These are phyloP conservation scores for Cryphonectria parasitica DNA, from an alignment of 2,329 filamentous ascomycete genomes.

Conservation along the genomic window DNA sequence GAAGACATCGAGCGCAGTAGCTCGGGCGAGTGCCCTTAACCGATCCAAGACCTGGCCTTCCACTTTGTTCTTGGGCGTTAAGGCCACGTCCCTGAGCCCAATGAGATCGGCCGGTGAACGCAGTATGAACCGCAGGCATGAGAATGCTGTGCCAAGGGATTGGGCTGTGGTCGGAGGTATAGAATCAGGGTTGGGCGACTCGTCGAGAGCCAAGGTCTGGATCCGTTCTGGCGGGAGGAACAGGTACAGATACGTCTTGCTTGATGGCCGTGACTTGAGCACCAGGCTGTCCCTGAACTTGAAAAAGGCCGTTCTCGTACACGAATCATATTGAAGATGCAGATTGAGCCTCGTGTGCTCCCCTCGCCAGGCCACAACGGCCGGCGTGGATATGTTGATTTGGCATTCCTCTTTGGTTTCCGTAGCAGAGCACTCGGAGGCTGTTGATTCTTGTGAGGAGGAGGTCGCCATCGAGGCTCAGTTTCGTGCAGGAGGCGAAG, in stretches of 20 bases:
- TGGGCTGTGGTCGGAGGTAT: constrained; percentile 4
- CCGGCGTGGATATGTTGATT: constrained; percentile 18
- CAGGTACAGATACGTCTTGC: constrained; percentile 17
- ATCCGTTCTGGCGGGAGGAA: constrained; percentile 18
- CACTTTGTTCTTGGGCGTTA: constrained; percentile 16
- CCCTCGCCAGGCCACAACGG: constrained; percentile 13
- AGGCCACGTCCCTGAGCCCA: background rate
- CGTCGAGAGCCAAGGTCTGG: constrained; percentile 11
- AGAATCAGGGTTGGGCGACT: background rate
- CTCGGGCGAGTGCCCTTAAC: constrained; percentile 3
- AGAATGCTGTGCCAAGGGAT: constrained; percentile 5
- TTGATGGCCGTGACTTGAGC: constrained; percentile 16
- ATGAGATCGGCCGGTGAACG: constrained; percentile 2
- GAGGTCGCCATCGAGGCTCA: constrained; percentile 8
- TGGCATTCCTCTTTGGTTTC: constrained; percentile 1
- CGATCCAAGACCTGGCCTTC: constrained; percentile 14
- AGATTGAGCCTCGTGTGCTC: constrained; percentile 11
- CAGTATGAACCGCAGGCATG: constrained; percentile 15
- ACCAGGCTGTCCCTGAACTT: constrained; percentile 17
- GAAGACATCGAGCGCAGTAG: background rate
- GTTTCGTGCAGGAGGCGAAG: background rate
- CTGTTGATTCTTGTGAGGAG: constrained; percentile 9
- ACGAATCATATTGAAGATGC: constrained; percentile 15
- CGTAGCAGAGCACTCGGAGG: constrained; percentile 8
- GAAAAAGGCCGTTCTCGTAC: constrained; percentile 9